These are phyloP conservation scores for Neofusicoccum kwambonambiense DNA, from an alignment of 2,329 filamentous ascomycete genomes.

Conservation along the genomic window DNA sequence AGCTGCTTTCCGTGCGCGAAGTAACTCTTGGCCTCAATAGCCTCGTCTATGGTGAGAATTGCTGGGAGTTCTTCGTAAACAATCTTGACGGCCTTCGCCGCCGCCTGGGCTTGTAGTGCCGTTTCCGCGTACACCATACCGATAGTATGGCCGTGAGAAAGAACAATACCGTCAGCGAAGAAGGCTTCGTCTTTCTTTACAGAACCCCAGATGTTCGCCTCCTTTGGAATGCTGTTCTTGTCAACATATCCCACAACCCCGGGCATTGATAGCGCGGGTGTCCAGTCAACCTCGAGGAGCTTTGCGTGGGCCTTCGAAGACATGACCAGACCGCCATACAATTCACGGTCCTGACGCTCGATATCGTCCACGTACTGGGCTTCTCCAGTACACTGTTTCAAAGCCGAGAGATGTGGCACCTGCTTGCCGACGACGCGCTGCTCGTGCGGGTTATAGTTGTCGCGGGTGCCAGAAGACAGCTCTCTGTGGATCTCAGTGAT, in stretches of 20 bases:
- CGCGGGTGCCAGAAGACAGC: constrained; percentile 75
- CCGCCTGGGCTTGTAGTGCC: constrained; percentile 73
- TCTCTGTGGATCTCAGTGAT: constrained; percentile 79
- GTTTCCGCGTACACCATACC: constrained; percentile 82
- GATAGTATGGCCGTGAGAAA: constrained; percentile 85
- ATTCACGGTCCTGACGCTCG: constrained; percentile 76
- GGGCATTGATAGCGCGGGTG: constrained; percentile 74
- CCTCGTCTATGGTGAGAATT: constrained; percentile 90
- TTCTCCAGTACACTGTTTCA: constrained; percentile 91
- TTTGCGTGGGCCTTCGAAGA: constrained; percentile 86
- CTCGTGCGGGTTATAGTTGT: constrained; percentile 74
- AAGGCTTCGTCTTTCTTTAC: constrained; percentile 80
- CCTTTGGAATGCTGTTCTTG: constrained; percentile 72
- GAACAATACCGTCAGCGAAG: constrained; percentile 84
- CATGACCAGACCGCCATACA: constrained; percentile 82
- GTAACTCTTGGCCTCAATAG: constrained; percentile 83
- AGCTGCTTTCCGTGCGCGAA: constrained; percentile 77
- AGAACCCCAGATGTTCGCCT: constrained; percentile 88
- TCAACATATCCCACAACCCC: constrained; percentile 85
- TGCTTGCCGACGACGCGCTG: constrained; percentile 81
- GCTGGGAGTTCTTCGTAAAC: constrained; percentile 86
- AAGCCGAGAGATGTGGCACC: constrained; percentile 78
- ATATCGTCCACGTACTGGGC: constrained; percentile 96
- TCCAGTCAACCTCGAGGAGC: constrained; percentile 73
- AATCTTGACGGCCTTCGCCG: constrained; percentile 77